These are phyloP conservation scores for Neocatenulostroma microsporum DNA, from an alignment of 2,329 filamentous ascomycete genomes.

Conservation along the genomic window DNA sequence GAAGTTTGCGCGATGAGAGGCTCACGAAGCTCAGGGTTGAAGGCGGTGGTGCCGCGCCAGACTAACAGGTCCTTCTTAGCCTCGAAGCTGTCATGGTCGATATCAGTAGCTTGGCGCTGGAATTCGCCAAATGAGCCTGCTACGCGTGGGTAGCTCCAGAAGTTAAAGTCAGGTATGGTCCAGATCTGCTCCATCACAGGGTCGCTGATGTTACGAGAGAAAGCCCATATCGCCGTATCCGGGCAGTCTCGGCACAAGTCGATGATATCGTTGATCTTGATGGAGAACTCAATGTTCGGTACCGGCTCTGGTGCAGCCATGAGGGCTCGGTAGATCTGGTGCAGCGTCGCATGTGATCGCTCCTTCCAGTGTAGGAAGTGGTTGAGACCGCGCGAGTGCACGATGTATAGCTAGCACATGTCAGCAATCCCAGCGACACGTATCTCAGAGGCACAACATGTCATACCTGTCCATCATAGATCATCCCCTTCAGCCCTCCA, in stretches of 20 bases:
- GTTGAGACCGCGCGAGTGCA: constrained; percentile 25
- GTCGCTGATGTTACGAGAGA: constrained; percentile 21
- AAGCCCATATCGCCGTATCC: constrained; percentile 40
- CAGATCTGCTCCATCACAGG: constrained; percentile 32
- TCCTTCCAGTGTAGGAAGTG: constrained; percentile 23
- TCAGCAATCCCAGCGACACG: constrained; percentile 1
- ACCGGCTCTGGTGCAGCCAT: constrained; percentile 34
- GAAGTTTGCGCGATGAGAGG: constrained; percentile 25
- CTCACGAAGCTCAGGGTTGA: constrained; percentile 20
- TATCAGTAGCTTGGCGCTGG: constrained; percentile 18
- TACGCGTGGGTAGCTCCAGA: constrained; percentile 41
- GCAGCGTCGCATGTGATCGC: constrained; percentile 36
- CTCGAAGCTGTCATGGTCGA: constrained; percentile 24
- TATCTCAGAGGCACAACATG: neutral
- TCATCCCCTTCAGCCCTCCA: constrained; percentile 30
- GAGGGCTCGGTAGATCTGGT: constrained; percentile 43
- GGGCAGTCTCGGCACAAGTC: constrained; percentile 4
- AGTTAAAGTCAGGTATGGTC: constrained; percentile 49
- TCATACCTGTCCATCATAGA: constrained; percentile 26
- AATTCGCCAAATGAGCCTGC: constrained; percentile 21
- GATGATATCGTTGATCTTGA: constrained; percentile 36
- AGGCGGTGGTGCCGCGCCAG: constrained; percentile 41
- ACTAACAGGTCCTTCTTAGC: constrained; percentile 40
- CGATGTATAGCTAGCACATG: constrained; percentile 25
- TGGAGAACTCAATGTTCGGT: constrained; percentile 22